Evolutionary conservation across 352 stramenopile genomes (phyloP).

Genomic region (Phytophthora tentaculata): DNA sequence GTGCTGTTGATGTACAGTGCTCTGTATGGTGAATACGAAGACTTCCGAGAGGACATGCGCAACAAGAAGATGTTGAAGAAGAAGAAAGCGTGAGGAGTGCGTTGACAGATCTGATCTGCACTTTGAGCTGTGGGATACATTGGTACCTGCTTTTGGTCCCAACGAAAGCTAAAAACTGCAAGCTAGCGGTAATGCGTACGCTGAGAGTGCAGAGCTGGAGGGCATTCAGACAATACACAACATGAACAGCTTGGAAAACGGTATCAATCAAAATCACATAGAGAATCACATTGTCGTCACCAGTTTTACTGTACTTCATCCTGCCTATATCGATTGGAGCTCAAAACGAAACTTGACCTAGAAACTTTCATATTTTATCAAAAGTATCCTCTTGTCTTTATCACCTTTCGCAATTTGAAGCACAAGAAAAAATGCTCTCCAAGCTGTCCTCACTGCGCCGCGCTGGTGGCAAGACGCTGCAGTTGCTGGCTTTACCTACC

Average conservation of each 20-base stretch:
- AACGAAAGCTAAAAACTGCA: no score
- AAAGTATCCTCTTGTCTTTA: constrained; percentile 7
- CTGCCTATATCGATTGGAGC: no score
- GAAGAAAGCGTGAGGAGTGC: constrained; percentile 63
- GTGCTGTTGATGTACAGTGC: constrained; percentile 42
- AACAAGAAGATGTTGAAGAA: constrained; percentile 87
- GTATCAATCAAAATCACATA: constrained; percentile 2
- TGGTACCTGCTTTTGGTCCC: no score
- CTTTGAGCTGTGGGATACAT: no score
- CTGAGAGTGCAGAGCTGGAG: no score
- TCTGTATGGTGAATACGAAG: constrained; percentile 83
- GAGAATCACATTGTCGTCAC: constrained; percentile 1
- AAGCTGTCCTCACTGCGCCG: constrained; percentile 26
- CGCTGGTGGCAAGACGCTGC: constrained; percentile 33
- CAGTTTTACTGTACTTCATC: no score
- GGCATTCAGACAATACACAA: constrained; percentile 17
- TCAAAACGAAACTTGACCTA: no score
- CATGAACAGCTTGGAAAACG: constrained; percentile 1
- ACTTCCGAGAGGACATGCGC: constrained; percentile 82
- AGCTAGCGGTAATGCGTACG: no score
- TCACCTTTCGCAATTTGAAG: constrained; percentile 5
- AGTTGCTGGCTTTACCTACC: constrained; percentile 33
- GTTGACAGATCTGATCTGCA: no score
- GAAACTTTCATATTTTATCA: background rate
- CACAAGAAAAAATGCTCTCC: constrained; percentile 19